Conservation (phyloP, 495 filamentous ascomycete genomes). For the Alectoria sarmentosa region DNA sequence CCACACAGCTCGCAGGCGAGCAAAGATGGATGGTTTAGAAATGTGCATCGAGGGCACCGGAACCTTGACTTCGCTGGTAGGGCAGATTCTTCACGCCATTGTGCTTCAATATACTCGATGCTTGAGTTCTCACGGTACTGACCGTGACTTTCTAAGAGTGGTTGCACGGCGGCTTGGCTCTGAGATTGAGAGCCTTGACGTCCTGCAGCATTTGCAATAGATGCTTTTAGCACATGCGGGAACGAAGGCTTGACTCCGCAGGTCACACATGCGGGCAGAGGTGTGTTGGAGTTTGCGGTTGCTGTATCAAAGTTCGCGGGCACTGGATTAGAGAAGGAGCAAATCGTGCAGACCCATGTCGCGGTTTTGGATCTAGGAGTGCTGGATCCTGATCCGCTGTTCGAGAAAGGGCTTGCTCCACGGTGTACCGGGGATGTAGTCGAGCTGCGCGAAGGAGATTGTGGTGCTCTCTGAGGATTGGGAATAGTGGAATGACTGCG, state of each 20-base stretch:
- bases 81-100: conserved; percentile 9
- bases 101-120: conserved; percentile 15
- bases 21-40: conserved; percentile 85
- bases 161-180: conserved; percentile 20
- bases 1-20: conserved; percentile 87
- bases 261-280: conserved; percentile 78
- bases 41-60: conserved; percentile 86
- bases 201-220: conserved; percentile 60
- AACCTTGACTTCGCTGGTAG: conserved; percentile 35
- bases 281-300: conserved; percentile 64
- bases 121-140: conserved; percentile 12
- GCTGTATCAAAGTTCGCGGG: conserved; percentile 86
- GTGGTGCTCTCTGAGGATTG: conserved; percentile 29
- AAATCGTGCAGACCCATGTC: conserved; percentile 98
- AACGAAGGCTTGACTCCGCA: conserved; percentile 92
- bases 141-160: conserved; percentile 18
- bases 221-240: conserved; percentile 72
- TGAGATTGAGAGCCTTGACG: conserved; percentile 36
- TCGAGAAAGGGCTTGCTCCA: conserved; percentile 43
- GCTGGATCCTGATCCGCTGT: conserved; percentile 39
- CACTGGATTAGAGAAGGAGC: conserved; percentile 92
- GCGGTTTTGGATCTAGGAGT: conserved; percentile 44
- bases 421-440: conserved; percentile 43
- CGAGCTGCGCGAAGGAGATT: conserved; percentile 36
- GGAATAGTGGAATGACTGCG: conserved; percentile 24